phyloP scores from a whole-genome alignment of 2,329 filamentous ascomycete genomes.

The Tetracladium maxilliforme region DNA sequence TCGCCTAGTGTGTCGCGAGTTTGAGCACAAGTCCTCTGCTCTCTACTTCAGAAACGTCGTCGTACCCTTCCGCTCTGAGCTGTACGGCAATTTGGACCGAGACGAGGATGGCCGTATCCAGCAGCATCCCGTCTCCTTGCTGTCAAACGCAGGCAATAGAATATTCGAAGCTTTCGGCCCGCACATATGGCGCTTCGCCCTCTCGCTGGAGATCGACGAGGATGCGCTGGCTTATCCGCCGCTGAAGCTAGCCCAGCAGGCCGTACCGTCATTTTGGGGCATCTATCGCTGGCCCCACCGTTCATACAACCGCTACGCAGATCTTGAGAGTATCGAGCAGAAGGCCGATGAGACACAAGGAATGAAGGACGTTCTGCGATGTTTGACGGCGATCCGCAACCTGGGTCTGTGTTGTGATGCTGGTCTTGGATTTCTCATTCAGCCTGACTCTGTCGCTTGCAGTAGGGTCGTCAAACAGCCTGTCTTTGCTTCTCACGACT shows the following conservation, averaged over 20 bases:
- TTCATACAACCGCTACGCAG: conserved; percentile 41
- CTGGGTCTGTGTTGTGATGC: conserved; percentile 54
- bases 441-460: no score
- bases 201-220: conserved; percentile 55
- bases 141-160: conserved; percentile 33
- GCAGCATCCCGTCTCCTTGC: conserved; percentile 6
- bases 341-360: conserved; percentile 47
- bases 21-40: conserved; percentile 40
- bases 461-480: no score
- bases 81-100: conserved; percentile 29
- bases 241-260: conserved; percentile 37
- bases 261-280: conserved; percentile 45
- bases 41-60: conserved; percentile 48
- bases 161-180: conserved; percentile 46
- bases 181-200: conserved; percentile 47
- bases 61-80: conserved; percentile 48
- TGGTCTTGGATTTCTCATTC: conserved; percentile 51
- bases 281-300: conserved; percentile 48
- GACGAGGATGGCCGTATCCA: conserved; percentile 13
- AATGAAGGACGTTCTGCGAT: conserved; percentile 45
- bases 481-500: no score
- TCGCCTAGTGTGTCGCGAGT: conserved; percentile 44
- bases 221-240: conserved; percentile 31
- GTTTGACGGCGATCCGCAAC: conserved; percentile 38
- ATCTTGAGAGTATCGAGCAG: conserved; percentile 43